A percentile compares a stretch with the other conserved stretches of the same genome.
phyloP scores from a whole-genome alignment of 768 basidiomycete genomes.

The Kwoniella bestiolae region DNA sequence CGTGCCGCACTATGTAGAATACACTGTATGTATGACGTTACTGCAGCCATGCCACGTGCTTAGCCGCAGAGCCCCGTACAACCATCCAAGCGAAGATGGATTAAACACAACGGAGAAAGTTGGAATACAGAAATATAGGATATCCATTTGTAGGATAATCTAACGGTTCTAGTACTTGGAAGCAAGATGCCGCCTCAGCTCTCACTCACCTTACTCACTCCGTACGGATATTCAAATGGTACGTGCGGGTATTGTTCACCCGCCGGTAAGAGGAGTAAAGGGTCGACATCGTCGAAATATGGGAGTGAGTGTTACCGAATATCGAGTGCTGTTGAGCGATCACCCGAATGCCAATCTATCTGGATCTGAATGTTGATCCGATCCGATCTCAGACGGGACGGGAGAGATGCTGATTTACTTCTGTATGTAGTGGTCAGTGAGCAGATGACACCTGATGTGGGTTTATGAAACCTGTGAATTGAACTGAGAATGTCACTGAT shows the following conservation, averaged over 20 bases:
- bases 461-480: not conserved
- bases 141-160: too few species aligned
- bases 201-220: conserved; percentile 26
- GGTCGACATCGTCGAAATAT: conserved; percentile 42
- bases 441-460: conserved; percentile 35
- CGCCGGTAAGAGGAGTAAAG: conserved; percentile 29
- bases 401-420: not conserved
- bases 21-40: too few species aligned
- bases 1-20: too few species aligned
- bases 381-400: not conserved
- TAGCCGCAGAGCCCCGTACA: conserved; percentile 2
- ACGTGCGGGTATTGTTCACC: conserved; percentile 55
- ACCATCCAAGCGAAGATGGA: not conserved
- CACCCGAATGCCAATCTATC: too few species aligned
- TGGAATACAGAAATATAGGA: too few species aligned
- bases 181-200: not conserved
- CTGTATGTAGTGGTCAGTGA: conserved; percentile 37
- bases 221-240: conserved; percentile 38
- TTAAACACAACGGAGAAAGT: not conserved
- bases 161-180: not conserved
- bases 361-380: not conserved
- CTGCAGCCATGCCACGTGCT: conserved; percentile 6
- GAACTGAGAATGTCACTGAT: too few species aligned
- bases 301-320: conserved; percentile 42
- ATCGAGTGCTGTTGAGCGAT: too few species aligned